phyloP scores from a whole-genome alignment of 352 stramenopile species.

The Blastocystis hominis region DNA sequence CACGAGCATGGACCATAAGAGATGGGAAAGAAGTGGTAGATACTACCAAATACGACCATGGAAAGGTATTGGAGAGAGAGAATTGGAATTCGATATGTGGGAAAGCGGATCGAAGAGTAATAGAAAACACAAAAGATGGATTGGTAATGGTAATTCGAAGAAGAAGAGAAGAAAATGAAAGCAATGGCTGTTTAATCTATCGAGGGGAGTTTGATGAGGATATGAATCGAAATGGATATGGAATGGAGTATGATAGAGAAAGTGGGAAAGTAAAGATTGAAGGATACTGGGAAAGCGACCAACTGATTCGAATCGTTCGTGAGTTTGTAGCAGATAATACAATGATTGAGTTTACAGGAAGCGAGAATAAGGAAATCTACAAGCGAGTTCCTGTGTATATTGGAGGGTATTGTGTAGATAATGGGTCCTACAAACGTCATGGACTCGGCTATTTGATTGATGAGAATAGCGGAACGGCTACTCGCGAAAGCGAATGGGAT shows the following conservation, averaged over 20 bases:
- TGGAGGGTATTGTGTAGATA: not conserved
- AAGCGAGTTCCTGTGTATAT: not conserved
- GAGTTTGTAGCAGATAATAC: not conserved
- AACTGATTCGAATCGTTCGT: too few species aligned
- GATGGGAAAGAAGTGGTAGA: not conserved
- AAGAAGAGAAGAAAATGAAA: too few species aligned
- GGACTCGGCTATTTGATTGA: not conserved
- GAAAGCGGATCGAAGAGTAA: not conserved
- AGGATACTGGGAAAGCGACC: too few species aligned
- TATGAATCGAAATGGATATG: too few species aligned
- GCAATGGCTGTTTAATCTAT: too few species aligned
- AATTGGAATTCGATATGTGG: not conserved
- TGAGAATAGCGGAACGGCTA: not conserved
- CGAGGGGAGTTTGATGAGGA: too few species aligned
- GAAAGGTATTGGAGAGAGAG: not conserved
- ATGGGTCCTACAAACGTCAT: not conserved
- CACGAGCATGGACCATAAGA: too few species aligned
- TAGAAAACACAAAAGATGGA: not conserved
- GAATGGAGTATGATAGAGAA: too few species aligned
- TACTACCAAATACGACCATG: not conserved
- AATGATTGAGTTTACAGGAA: not conserved
- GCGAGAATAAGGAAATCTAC: not conserved
- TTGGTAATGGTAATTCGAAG: too few species aligned
- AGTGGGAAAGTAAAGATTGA: too few species aligned
- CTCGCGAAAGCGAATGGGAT: not conserved